Base-by-base conservation (phyloP, 805 yeast species). In the Myxozyma kluyveri region DNA sequence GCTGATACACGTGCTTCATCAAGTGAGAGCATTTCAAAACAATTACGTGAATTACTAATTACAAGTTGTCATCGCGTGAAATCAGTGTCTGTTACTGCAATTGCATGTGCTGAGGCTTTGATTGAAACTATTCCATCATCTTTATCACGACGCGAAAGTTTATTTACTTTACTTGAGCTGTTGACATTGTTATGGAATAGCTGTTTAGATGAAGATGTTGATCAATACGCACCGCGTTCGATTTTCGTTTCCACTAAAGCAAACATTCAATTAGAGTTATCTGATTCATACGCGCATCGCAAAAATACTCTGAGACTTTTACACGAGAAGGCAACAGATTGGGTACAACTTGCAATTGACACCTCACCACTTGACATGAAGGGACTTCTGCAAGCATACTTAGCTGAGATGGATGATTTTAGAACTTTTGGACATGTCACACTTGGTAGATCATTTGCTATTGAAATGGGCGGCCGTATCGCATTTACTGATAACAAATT, bases 401-500 rank as follows among this genome's bases (percentile, higher is more conserved):
- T 89, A 2, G 76, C 88, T 1, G 76, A 73, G 26, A 60, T 70
- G 59, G 71, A 74, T 23, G 67, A 63, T 17, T 52, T 66, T 61
- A 50, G 70, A 61, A 56, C 69, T 63, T 57, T 65, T 66, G 59
- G 76, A 67, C 61, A 71, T 61, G 77, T 86, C 38, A 83, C 86
- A 50, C 82, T 78, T 63, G 98, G 98, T 49, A 84, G 89, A 44
- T 83, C 95, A 0, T 87, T 91, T 74, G 98, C 99, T 0, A 72
- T 90, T 52, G 93, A 87, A 59, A 78, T 88, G 83, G 95, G 96
- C 1, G 88, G 93, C 3, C 67, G 78, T 3, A 77, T 88, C 10
- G 70, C 82, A n/a, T 75, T 83, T 18, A 75, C 75, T 26, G 95
- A 88, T 61, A 72, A 83, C 40, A 93, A 86, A 61, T 67, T 83